Conservation (phyloP, 805 yeast species). For the Lipomyces sp. region DNA sequence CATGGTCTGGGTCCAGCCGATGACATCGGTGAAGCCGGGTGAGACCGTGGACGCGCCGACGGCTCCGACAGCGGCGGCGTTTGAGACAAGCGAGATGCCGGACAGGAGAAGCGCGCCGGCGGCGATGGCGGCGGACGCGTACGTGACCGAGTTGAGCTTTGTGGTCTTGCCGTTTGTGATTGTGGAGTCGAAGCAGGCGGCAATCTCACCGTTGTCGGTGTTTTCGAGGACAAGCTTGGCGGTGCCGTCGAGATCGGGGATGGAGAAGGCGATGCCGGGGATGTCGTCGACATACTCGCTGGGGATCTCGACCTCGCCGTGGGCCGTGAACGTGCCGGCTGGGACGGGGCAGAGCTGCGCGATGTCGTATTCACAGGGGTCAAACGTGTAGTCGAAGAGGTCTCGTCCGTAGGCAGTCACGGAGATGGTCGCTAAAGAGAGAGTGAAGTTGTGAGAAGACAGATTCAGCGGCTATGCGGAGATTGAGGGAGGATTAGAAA, state of each 20-base stretch:
- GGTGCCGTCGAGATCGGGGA: slow-evolving; percentile 39
- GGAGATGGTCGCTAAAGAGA: slow-evolving; percentile 14
- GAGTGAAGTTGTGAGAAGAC: neutral
- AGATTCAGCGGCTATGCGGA: neutral
- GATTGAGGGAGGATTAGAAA: too few species aligned
- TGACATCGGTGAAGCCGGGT: slow-evolving; percentile 34
- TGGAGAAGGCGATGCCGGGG: slow-evolving; percentile 35
- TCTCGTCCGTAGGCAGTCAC: slow-evolving; percentile 35
- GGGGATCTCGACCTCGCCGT: slow-evolving; percentile 35
- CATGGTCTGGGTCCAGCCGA: slow-evolving; percentile 36
- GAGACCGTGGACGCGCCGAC: slow-evolving; percentile 17
- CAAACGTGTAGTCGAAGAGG: slow-evolving; percentile 32
- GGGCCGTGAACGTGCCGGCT: slow-evolving; percentile 29
- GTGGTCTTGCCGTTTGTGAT: slow-evolving; percentile 38
- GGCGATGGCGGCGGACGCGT: slow-evolving; percentile 36
- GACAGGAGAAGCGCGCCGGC: slow-evolving; percentile 33
- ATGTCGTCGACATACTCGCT: slow-evolving; percentile 32
- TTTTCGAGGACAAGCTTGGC: slow-evolving; percentile 32
- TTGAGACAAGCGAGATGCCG: slow-evolving; percentile 24
- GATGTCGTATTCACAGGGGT: slow-evolving; percentile 36
- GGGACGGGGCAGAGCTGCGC: slow-evolving; percentile 36
- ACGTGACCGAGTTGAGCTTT: slow-evolving; percentile 30
- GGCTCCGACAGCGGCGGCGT: slow-evolving; percentile 17
- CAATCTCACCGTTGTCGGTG: slow-evolving; percentile 23
- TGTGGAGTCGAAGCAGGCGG: slow-evolving; percentile 34